Percentiles rank a stretch among this genome's conserved stretches.
Conservation (phyloP, 2,329 filamentous ascomycete species). For the Exophiala sp. region DNA sequence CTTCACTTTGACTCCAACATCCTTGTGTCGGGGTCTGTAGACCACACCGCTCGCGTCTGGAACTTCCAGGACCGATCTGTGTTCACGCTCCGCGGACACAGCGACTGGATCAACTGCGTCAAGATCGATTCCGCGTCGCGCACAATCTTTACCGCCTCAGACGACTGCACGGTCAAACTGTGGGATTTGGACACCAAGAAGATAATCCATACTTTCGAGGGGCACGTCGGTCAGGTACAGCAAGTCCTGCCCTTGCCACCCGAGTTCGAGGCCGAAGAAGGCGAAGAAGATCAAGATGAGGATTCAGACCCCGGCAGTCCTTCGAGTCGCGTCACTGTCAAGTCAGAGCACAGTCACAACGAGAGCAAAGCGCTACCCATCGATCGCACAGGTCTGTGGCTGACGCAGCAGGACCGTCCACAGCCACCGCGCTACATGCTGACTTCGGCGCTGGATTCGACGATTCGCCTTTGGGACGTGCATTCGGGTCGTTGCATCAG, state of each 20-base stretch:
- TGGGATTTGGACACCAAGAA: conserved; percentile 86
- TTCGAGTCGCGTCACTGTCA: conserved; percentile 15
- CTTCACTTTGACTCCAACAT: conserved; percentile 83
- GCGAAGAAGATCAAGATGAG: conserved; percentile 35
- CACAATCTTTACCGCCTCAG: conserved; percentile 87
- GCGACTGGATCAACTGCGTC: conserved; percentile 96
- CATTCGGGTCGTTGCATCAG: conserved; percentile 75
- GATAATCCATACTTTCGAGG: conserved; percentile 74
- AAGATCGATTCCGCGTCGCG: conserved; percentile 76
- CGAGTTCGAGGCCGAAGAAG: conserved; percentile 80
- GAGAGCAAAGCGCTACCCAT: not conserved
- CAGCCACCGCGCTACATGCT: conserved; percentile 87
- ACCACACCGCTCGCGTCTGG: conserved; percentile 87
- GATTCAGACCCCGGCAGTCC: conserved; percentile 23
- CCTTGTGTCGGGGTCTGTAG: conserved; percentile 83
- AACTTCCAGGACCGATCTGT: conserved; percentile 82
- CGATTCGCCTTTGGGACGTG: conserved; percentile 89
- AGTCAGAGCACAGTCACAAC: not conserved
- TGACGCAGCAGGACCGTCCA: conserved; percentile 55
- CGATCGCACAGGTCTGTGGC: conserved; percentile 47
- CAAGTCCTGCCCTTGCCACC: conserved; percentile 79
- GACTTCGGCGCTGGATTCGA: conserved; percentile 85
- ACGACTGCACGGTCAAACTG: conserved; percentile 85
- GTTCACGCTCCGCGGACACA: conserved; percentile 76
- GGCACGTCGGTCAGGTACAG: conserved; percentile 93